Percentiles rank a stretch among this genome's conserved stretches.
phyloP scores from a whole-genome alignment of 2,329 filamentous ascomycete genomes.

The Boeremia exigua region DNA sequence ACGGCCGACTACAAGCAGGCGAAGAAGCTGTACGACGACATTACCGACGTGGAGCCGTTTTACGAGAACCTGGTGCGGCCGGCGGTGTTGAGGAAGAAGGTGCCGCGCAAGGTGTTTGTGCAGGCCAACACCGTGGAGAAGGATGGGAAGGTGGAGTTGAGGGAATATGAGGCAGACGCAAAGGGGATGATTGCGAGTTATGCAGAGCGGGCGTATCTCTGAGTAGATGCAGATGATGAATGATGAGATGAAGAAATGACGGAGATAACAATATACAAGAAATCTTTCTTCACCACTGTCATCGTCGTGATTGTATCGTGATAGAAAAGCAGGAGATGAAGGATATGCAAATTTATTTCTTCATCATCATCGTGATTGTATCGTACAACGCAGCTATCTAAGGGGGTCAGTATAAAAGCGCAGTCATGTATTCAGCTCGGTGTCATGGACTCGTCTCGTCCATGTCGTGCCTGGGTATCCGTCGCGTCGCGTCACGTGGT shows the following conservation, averaged over 20 bases:
- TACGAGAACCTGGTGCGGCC: constrained; percentile 82
- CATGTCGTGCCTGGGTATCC: constrained; percentile 28
- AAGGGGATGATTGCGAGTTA: constrained; percentile 68
- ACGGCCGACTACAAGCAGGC: constrained; percentile 83
- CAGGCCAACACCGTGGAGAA: constrained; percentile 83
- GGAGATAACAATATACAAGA: too few species aligned
- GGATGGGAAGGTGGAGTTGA: constrained; percentile 64
- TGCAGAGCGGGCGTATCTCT: constrained; percentile 47
- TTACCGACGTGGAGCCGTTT: constrained; percentile 85
- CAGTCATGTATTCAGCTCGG: background rate
- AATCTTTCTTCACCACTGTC: background rate
- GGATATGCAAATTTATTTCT: too few species aligned
- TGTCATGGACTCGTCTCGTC: background rate
- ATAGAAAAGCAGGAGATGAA: too few species aligned
- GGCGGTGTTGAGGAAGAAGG: constrained; percentile 76
- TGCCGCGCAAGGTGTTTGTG: constrained; percentile 89
- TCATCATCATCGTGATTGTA: background rate
- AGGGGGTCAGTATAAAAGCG: constrained; percentile 7
- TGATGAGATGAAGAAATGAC: too few species aligned
- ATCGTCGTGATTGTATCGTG: constrained; percentile 9
- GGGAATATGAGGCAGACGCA: constrained; percentile 83
- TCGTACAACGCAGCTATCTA: constrained; percentile 15
- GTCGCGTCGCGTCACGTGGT: constrained; percentile 21
- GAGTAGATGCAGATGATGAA: background rate
- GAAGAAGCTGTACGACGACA: constrained; percentile 79